These are phyloP conservation scores for Candida berthetii DNA, from an alignment of 805 yeast species.

Conservation along the genomic window DNA sequence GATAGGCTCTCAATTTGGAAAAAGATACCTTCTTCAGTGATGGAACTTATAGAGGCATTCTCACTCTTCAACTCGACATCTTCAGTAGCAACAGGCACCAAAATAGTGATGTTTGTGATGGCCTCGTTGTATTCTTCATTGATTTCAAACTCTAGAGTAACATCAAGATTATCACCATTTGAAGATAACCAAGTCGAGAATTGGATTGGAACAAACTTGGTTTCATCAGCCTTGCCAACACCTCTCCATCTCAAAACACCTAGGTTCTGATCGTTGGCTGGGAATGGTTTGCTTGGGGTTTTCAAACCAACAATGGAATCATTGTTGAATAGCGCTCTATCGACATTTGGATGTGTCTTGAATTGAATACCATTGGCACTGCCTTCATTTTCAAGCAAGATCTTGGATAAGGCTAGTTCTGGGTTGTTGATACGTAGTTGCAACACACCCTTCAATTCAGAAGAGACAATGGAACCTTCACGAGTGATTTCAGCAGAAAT, in stretches of 20 bases:
- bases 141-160: slow-evolving; percentile 87
- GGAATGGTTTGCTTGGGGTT: slow-evolving; percentile 77
- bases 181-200: slow-evolving; percentile 83
- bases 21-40: slow-evolving; percentile 63
- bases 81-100: slow-evolving; percentile 63
- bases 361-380: slow-evolving; percentile 52
- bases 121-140: slow-evolving; percentile 38
- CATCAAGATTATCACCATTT: slow-evolving; percentile 54
- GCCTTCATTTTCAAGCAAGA: slow-evolving; percentile 47
- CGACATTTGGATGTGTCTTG: slow-evolving; percentile 96
- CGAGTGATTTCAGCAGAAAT: slow-evolving; percentile 72
- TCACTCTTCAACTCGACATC: slow-evolving; percentile 46
- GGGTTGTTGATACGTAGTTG: slow-evolving; percentile 81
- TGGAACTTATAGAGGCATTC: slow-evolving; percentile 49
- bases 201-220: slow-evolving; percentile 52
- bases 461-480: slow-evolving; percentile 66
- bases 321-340: slow-evolving; percentile 59
- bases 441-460: slow-evolving; percentile 87
- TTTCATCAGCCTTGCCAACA: slow-evolving; percentile 54
- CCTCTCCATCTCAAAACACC: slow-evolving; percentile 94
- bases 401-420: slow-evolving; percentile 59
- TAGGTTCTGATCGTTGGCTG: slow-evolving; percentile 82
- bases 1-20: slow-evolving; percentile 55
- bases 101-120: slow-evolving; percentile 46
- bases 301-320: slow-evolving; percentile 62